phyloP scores from a whole-genome alignment of 306 rosid genomes.

The Quercus variabilis region DNA sequence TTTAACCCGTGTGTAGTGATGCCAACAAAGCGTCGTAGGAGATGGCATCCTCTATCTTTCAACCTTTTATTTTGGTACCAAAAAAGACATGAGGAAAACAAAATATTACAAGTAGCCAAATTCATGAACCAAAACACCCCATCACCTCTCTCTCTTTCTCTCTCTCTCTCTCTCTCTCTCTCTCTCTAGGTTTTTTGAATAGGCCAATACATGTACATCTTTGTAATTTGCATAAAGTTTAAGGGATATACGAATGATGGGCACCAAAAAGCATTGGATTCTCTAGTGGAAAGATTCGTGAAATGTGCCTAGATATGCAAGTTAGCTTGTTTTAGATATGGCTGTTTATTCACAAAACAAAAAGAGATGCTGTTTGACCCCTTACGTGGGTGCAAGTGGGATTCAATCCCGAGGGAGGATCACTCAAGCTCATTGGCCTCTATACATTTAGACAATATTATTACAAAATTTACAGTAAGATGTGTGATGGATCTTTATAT shows the following conservation, averaged over 20 bases:
- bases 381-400: constrained; percentile 45
- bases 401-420: constrained; percentile 57
- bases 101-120: not conserved
- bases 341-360: constrained; percentile 26
- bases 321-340: constrained; percentile 28
- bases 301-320: constrained; percentile 25
- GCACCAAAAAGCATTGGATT: constrained; percentile 57
- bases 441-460: not conserved
- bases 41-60: too few species aligned
- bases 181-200: constrained; percentile 5
- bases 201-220: constrained; percentile 21
- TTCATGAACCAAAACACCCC: not conserved
- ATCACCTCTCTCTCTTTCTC: not conserved
- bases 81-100: not conserved
- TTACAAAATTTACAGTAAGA: too few species aligned
- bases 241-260: constrained; percentile 22
- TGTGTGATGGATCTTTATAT: not conserved
- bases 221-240: constrained; percentile 1
- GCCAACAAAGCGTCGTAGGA: too few species aligned
- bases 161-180: not conserved
- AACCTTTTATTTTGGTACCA: too few species aligned
- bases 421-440: not conserved
- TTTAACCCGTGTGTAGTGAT: too few species aligned
- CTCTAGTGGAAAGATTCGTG: constrained; percentile 29
- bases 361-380: constrained; percentile 42